Evolutionary conservation across 148 eudicot genomes (phyloP), one percentile per base, ranked within the genome.

Genomic region (Agrostemma githago): DNA sequence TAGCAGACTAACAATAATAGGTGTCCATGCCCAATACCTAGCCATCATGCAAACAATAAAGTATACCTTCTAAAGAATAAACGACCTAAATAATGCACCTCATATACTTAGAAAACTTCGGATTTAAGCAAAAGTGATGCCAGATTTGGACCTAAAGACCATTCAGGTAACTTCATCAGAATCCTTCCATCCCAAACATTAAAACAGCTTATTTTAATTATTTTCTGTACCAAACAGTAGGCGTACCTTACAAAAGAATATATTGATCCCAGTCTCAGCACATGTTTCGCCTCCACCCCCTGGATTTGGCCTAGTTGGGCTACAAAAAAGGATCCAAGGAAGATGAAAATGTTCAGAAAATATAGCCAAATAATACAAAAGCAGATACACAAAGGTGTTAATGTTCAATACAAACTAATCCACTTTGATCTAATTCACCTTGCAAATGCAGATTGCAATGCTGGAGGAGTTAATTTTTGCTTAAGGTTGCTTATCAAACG

Each of bases 241-340:
- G 34, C 43, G 4, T 85, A 96, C 99, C 99, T 96, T 96, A 68
- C 86, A 79, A 77, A 96, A 89, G 83, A 92, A 88, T 58, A 92
- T 83, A 78, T 79, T 92, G 72, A 96, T 85, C 74, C 94, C 92
- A 57, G 94, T 88, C 85, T 96, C 99, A 60, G 99, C 99, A 81
- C 97, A 96, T 37, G 96, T 92, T 88, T 90, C 99, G 64, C 97
- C 99, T 86, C 91, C 97, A 79, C 92, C 97, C 67, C 91, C 91
- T 11, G 95, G 96, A 86, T 81, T 90, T 72, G 88, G 88, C 81
- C 97, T 84, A 62, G 88, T 81, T 67, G 99, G 99, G 82, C 99
- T 96, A 85, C 34, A 74, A 76, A 71, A 66, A 66, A 69, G 43
- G 57, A 56, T 48, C 72, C 74, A 70, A 6, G 38, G 65, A 41